Base-by-base conservation (phyloP, 768 basidiomycete species). In the Pulveroboletus sp. region DNA sequence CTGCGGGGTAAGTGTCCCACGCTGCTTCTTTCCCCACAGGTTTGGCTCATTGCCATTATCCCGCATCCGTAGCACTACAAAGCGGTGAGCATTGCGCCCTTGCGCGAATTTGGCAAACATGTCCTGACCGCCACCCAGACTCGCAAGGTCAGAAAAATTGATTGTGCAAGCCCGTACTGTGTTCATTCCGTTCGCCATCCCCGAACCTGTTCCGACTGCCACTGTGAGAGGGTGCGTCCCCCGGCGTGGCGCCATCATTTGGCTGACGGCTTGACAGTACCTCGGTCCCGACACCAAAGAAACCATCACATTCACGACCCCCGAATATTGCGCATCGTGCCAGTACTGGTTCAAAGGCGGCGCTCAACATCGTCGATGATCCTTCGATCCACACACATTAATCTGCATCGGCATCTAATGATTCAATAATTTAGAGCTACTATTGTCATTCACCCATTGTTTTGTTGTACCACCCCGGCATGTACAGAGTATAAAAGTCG, bases 281-380 rank as follows among this genome's bases (percentile, higher is more conserved):
- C 74, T 76, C 57, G 86, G 85, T 19, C 88, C 89, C 1, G 88
- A 90, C 58, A 68, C 69, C 36, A 76, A 74, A 46, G 86, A 91
- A 64, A 80, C 71, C 4, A 73, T 86, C 50, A 79, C 78, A 0
- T 59, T 67, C 20, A 66, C 68, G 40, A 81, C 76, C 3, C 62
- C 68, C 47, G 79, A 78, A 1, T 84, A 77, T 60, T 85, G 83
- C 58, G 50, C 54, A n/a, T 68, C 75, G 30, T 84, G 83, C 66
- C 70, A 79, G 43, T 79, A 81, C 64, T 83, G 79, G 76, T 82
- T 73, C 59, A 72, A 76, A 54, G 49, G 75, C 27, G 68, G 79
- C 37, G 68, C 77, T 2, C 70, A 68, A 45, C 73, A 64, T 45
- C 68, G 64, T 57, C 65, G 65, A 58, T 67, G 61, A 64, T 51